Percentiles rank a stretch among this genome's conserved stretches.
Evolutionary conservation across 1,139 yeast genomes (phyloP).

Genomic region (Saccharomycopsis phalli): DNA sequence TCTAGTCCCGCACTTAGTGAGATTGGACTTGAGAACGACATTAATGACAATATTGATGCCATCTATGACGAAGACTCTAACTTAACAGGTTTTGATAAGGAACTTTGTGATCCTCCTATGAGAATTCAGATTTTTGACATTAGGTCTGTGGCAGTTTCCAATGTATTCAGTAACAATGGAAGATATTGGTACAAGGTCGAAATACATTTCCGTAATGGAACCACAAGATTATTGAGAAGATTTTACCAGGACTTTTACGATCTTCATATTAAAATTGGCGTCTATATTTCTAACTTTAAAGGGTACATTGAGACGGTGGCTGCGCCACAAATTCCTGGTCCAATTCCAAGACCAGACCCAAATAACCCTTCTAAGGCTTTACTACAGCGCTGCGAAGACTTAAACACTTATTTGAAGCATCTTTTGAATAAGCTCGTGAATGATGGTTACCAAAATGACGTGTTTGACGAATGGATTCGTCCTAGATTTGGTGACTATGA

Average conservation of each 20-base stretch:
- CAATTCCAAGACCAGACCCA: conserved; percentile 28
- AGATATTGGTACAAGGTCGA: conserved; percentile 53
- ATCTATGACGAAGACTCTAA: conserved; percentile 9
- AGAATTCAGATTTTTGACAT: conserved; percentile 21
- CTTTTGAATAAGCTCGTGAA: conserved; percentile 23
- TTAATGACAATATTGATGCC: conserved; percentile 4
- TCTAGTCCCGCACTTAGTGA: conserved; percentile 11
- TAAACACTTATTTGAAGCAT: conserved; percentile 25
- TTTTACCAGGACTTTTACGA: conserved; percentile 56
- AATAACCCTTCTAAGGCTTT: conserved; percentile 24
- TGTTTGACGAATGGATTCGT: conserved; percentile 24
- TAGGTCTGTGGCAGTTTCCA: conserved; percentile 43
- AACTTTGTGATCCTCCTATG: conserved; percentile 1
- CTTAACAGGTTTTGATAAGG: conserved; percentile 17
- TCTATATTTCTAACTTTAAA: conserved; percentile 22
- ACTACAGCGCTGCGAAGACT: conserved; percentile 25
- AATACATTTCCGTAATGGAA: conserved; percentile 37
- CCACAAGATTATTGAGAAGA: conserved; percentile 41
- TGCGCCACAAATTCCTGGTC: conserved; percentile 28
- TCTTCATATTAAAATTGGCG: conserved; percentile 43
- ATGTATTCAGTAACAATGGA: conserved; percentile 48
- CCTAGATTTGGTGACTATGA: conserved; percentile 26
- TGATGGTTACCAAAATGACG: conserved; percentile 22
- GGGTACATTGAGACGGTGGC: conserved; percentile 6
- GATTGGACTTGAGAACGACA: conserved; percentile 13